Evolutionary conservation across 2,329 filamentous ascomycete species (phyloP), one percentile per base, ranked within the genome.

Genomic region (Aspergillus quadrilineatus): DNA sequence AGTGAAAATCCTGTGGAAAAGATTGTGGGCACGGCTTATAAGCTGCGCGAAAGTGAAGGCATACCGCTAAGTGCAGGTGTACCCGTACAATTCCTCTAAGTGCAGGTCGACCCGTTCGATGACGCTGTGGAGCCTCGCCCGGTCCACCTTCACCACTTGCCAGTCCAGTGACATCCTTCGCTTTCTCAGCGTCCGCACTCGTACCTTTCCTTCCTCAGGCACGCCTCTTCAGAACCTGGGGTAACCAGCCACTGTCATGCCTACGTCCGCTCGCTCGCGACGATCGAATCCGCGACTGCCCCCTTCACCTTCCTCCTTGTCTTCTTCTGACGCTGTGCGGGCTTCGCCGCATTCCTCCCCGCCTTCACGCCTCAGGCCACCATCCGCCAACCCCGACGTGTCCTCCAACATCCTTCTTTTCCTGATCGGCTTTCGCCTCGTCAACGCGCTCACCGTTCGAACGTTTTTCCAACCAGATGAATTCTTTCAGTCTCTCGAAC

Each of bases 381-480:
- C 48, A 29, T 44, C 55, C 50, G 41, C 56, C 56, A 22, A 30
- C 15, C 15, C 37, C 49, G 52, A 39, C 60, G 36, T 47, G 55
- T 44, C 55, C 58, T 39, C 53, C 37, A 49, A 48, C 51, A 60
- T 77, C 56, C 65, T 79, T 52, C 65, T 77, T 22, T 72, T 71
- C 53, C 69, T 80, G 15, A 48, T 97, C 63, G 79, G 84, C 41
- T 83, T 96, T 61, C 90, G 94, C 53, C 81, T 93, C 62, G 73
- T 89, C 71, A 96, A 96, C 76, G 87, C 91, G 32, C 80, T 94
- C 65, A 85, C 81, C 60, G 80, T 95, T 56, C 80, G 84, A 63
- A 97, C 94, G 17, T 99, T 97, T 73, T 99, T 99, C 77, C 94
- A 99, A 74, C 94, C 94, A 29, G 94, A 99, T 78, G 94, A 99